Percentiles rank a stretch among this genome's conserved stretches.
Conservation (phyloP, 2,329 filamentous ascomycete species). For the Stachybotrys echinatus region DNA sequence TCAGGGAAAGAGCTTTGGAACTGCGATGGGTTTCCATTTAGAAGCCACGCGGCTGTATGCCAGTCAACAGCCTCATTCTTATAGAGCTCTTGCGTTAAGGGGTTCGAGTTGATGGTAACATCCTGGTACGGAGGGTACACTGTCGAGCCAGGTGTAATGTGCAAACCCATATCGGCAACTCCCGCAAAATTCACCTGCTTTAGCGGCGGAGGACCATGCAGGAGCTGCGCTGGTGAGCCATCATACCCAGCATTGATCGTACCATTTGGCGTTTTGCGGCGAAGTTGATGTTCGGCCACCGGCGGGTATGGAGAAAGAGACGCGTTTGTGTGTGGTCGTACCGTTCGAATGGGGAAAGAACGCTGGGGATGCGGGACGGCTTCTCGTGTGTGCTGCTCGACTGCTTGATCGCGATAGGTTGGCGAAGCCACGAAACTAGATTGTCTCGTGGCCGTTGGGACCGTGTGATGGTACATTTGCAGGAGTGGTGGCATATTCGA, state of each 20-base stretch:
- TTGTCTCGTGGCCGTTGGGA: conserved; percentile 22
- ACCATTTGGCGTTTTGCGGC: conserved; percentile 91
- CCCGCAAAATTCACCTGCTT: conserved; percentile 80
- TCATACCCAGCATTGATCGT: conserved; percentile 90
- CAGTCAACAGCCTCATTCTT: conserved; percentile 5
- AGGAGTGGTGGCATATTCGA: conserved; percentile 43
- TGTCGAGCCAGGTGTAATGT: conserved; percentile 8
- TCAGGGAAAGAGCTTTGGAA: conserved; percentile 7
- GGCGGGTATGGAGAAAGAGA: conserved; percentile 14
- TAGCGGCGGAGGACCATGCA: conserved; percentile 66
- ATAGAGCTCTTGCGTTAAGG: conserved; percentile 7
- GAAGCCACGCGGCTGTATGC: not conserved
- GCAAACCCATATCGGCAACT: conserved; percentile 13
- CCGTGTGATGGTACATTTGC: conserved; percentile 46
- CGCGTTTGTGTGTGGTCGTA: conserved; percentile 16
- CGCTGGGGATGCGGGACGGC: conserved; percentile 13
- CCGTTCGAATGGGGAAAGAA: conserved; percentile 26
- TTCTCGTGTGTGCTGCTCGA: not conserved
- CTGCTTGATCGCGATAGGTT: not conserved
- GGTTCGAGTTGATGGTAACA: conserved; percentile 5
- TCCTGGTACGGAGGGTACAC: conserved; percentile 8
- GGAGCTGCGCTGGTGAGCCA: conserved; percentile 69
- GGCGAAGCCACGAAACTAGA: not conserved
- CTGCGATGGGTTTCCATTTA: conserved; percentile 4
- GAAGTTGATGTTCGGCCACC: conserved; percentile 67